These are phyloP conservation scores for Ceratobasidium sp. DNA, from an alignment of 1,284 basidiomycete genomes.

Conservation along the genomic window DNA sequence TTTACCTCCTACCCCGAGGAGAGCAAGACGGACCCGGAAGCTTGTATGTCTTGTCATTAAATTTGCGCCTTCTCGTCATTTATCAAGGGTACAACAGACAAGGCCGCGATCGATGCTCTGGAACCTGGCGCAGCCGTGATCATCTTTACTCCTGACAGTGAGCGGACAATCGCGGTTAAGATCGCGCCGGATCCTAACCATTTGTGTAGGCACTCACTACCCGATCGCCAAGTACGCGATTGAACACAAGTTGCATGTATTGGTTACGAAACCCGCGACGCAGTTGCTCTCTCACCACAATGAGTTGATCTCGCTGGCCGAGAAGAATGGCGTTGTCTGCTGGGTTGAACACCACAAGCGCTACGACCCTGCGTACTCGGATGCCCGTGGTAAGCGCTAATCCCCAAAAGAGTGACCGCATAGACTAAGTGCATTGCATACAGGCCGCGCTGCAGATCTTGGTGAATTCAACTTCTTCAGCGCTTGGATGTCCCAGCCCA, in stretches of 20 bases:
- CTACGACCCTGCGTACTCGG: conserved; percentile 92
- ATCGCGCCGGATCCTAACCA: conserved; percentile 48
- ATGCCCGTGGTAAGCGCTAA: conserved; percentile 56
- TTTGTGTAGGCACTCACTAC: conserved; percentile 74
- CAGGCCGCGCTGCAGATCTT: conserved; percentile 72
- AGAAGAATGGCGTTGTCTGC: conserved; percentile 81
- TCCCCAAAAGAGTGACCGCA: conserved; percentile 39
- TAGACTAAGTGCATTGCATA: background rate
- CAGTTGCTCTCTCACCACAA: conserved; percentile 85
- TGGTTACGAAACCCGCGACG: conserved; percentile 92
- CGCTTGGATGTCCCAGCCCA: conserved; percentile 92
- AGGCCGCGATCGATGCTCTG: conserved; percentile 80
- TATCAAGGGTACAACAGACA: conserved; percentile 61
- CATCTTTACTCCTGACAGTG: conserved; percentile 86
- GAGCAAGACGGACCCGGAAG: conserved; percentile 73
- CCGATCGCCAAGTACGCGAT: conserved; percentile 86
- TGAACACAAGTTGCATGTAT: conserved; percentile 81
- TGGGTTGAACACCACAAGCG: conserved; percentile 91
- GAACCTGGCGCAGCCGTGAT: conserved; percentile 86
- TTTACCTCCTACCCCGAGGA: conserved; percentile 83
- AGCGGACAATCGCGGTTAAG: conserved; percentile 45
- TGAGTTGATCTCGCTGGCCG: conserved; percentile 74
- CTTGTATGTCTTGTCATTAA: conserved; percentile 62
- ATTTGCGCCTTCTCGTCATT: conserved; percentile 12
- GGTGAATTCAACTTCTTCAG: conserved; percentile 88